phyloP scores from a whole-genome alignment of 495 filamentous ascomycete genomes.

The Zalerion maritima region DNA sequence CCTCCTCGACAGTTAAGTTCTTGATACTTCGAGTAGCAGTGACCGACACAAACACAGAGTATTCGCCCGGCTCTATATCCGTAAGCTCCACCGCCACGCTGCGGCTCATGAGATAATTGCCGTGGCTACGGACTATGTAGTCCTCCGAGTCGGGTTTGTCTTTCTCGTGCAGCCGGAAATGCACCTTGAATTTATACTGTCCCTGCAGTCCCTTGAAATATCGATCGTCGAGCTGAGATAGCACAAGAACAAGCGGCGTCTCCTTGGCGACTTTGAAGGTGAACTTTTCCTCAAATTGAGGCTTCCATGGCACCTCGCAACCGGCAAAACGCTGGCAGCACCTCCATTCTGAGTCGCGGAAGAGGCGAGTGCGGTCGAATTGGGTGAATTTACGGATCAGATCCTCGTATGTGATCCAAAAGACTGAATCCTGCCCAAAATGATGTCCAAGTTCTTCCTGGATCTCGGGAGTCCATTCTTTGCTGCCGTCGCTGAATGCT shows the following conservation, averaged over 20 bases:
- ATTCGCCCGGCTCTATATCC: constrained; percentile 58
- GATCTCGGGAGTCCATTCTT: constrained; percentile 84
- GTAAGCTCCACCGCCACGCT: constrained; percentile 35
- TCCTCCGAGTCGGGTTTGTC: constrained; percentile 61
- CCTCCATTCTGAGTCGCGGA: constrained; percentile 62
- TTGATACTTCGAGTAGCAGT: constrained; percentile 46
- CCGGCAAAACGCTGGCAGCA: constrained; percentile 82
- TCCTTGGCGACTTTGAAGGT: constrained; percentile 54
- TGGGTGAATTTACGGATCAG: constrained; percentile 71
- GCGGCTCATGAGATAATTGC: constrained; percentile 45
- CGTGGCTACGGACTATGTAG: constrained; percentile 75
- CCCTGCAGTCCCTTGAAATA: constrained; percentile 78
- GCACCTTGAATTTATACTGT: constrained; percentile 68
- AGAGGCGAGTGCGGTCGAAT: constrained; percentile 82
- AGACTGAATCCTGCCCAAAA: constrained; percentile 79
- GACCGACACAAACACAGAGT: constrained; percentile 72
- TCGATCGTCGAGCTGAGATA: constrained; percentile 73
- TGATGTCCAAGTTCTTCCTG: constrained; percentile 69
- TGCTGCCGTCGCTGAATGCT: constrained; percentile 82
- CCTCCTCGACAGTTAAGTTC: constrained; percentile 47
- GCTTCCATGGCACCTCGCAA: constrained; percentile 74
- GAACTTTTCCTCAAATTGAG: constrained; percentile 81
- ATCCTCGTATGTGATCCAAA: constrained; percentile 63
- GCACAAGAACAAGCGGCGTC: constrained; percentile 63
- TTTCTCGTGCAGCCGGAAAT: constrained; percentile 64